phyloP scores from a whole-genome alignment of 495 filamentous ascomycete genomes.

The Xylaria venustula region DNA sequence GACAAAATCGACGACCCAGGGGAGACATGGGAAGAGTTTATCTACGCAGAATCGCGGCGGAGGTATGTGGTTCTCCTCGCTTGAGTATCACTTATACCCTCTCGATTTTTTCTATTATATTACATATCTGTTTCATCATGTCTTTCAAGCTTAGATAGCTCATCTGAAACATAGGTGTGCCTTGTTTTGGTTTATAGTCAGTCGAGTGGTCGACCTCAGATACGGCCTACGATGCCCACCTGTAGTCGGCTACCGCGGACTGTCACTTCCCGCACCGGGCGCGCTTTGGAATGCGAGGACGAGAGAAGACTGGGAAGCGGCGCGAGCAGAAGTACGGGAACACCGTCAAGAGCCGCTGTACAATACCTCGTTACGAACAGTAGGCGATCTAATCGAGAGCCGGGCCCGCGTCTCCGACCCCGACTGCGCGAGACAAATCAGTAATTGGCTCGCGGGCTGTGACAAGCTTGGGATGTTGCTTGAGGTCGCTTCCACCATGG shows the following conservation, averaged over 20 bases:
- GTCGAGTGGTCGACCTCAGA: conserved; percentile 23
- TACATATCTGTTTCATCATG: background rate
- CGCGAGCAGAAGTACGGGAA: background rate
- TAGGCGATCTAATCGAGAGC: conserved; percentile 24
- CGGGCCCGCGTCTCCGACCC: conserved; percentile 12
- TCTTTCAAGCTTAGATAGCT: background rate
- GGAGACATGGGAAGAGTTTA: conserved; percentile 26
- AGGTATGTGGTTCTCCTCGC: conserved; percentile 8
- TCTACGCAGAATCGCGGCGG: conserved; percentile 21
- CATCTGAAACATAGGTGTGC: conserved; percentile 10
- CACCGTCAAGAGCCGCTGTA: background rate
- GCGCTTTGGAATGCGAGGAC: conserved; percentile 23
- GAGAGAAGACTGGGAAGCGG: conserved; percentile 18
- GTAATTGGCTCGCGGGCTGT: conserved; percentile 25
- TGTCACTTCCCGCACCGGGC: conserved; percentile 20
- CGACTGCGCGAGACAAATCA: conserved; percentile 11
- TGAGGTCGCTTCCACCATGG: conserved; percentile 21
- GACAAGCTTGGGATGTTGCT: conserved; percentile 24
- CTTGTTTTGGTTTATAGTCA: conserved; percentile 23
- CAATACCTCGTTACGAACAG: conserved; percentile 5
- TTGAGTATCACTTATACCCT: background rate
- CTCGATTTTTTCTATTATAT: too few species aligned
- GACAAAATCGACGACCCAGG: conserved; percentile 13
- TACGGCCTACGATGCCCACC: conserved; percentile 19
- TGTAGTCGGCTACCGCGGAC: conserved; percentile 17